phyloP scores from a whole-genome alignment of 1,284 basidiomycete species.

The Serendipita sp. region DNA sequence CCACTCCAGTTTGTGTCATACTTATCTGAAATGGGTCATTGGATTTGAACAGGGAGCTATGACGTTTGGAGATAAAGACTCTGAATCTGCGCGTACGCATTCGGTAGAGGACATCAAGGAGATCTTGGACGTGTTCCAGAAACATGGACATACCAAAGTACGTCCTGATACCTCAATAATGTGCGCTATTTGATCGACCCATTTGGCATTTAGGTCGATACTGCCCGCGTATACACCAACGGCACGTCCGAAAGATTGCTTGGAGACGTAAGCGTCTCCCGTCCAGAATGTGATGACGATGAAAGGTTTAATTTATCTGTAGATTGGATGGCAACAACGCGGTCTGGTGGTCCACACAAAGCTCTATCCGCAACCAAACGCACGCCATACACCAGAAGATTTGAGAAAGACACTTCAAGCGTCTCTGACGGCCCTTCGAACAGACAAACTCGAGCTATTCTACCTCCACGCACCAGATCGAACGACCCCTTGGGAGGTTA shows the following conservation, averaged over 20 bases:
- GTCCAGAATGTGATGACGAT: neutral
- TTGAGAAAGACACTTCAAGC: slow-evolving; percentile 30
- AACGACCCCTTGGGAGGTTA: slow-evolving; percentile 31
- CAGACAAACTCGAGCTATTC: slow-evolving; percentile 31
- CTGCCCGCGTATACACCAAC: slow-evolving; percentile 34
- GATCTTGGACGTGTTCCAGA: slow-evolving; percentile 42
- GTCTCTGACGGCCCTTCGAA: slow-evolving; percentile 27
- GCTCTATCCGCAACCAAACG: slow-evolving; percentile 20
- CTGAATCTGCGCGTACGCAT: slow-evolving; percentile 34
- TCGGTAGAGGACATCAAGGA: slow-evolving; percentile 34
- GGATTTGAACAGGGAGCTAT: slow-evolving; percentile 26
- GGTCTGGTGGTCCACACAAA: slow-evolving; percentile 34
- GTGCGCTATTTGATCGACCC: neutral
- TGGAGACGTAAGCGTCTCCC: slow-evolving; percentile 6
- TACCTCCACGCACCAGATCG: slow-evolving; percentile 45
- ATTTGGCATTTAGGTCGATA: slow-evolving; percentile 30
- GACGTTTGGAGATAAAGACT: slow-evolving; percentile 29
- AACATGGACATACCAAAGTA: slow-evolving; percentile 41
- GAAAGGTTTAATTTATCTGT: slow-evolving; percentile 19
- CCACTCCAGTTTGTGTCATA: neutral
- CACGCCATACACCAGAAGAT: slow-evolving; percentile 16
- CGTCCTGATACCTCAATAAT: neutral
- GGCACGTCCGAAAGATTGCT: slow-evolving; percentile 32
- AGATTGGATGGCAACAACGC: slow-evolving; percentile 25
- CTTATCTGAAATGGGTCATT: neutral